These are phyloP conservation scores for Pichia scutulata DNA, from an alignment of 805 yeast species.

Conservation along the genomic window DNA sequence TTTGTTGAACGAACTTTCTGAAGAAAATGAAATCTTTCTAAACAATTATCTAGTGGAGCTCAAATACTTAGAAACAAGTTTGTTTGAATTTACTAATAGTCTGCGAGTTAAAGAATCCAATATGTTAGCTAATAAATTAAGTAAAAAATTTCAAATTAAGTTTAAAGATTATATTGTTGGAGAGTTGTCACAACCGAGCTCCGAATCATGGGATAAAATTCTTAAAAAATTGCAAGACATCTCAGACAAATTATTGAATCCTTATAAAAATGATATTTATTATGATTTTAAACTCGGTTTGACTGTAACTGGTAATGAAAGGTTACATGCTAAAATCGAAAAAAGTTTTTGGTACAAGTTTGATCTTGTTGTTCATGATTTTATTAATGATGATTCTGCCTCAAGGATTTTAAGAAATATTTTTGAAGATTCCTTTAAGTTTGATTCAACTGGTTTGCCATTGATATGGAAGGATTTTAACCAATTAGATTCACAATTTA, in stretches of 20 bases:
- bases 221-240: conserved; percentile 34
- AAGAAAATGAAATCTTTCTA: conserved; percentile 21
- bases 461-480: conserved; percentile 65
- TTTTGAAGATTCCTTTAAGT: conserved; percentile 78
- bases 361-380: conserved; percentile 49
- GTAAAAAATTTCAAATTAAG: conserved; percentile 38
- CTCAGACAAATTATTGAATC: neutral
- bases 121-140: conserved; percentile 33
- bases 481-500: conserved; percentile 64
- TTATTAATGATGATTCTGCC: conserved; percentile 58
- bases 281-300: conserved; percentile 67
- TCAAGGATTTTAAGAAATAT: conserved; percentile 61
- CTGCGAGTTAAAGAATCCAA: conserved; percentile 35
- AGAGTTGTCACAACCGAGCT: conserved; percentile 41
- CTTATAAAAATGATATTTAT: conserved; percentile 14
- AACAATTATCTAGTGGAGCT: conserved; percentile 16
- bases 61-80: neutral
- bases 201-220: conserved; percentile 55
- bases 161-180: conserved; percentile 46
- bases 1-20: conserved; percentile 13
- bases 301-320: conserved; percentile 34
- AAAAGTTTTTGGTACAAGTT: conserved; percentile 60
- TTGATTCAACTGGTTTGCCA: conserved; percentile 78
- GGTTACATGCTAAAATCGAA: conserved; percentile 34
- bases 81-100: conserved; percentile 16